phyloP scores from a whole-genome alignment of 768 basidiomycete genomes.

The Tephrocybe rancida region DNA sequence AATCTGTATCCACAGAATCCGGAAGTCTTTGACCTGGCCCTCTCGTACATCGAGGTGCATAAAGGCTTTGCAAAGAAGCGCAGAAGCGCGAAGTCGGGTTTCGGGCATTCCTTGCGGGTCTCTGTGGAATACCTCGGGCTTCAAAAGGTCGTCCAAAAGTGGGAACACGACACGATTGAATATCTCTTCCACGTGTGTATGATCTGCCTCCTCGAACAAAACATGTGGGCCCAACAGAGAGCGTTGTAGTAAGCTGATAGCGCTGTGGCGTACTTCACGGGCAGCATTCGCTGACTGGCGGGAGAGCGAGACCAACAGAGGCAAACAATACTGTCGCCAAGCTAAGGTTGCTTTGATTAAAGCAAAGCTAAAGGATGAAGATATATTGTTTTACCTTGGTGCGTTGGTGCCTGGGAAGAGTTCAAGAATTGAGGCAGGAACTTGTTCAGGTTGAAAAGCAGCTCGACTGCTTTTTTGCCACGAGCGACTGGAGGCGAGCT shows the following conservation, averaged over 20 bases:
- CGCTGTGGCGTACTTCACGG: slow-evolving; percentile 81
- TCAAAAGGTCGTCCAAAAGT: slow-evolving; percentile 87
- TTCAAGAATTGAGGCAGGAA: slow-evolving; percentile 63
- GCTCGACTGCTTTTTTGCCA: slow-evolving; percentile 81
- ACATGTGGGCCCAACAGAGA: slow-evolving; percentile 80
- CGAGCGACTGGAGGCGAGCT: slow-evolving; percentile 82
- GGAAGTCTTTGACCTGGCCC: slow-evolving; percentile 60
- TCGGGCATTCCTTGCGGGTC: slow-evolving; percentile 91
- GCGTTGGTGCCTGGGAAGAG: slow-evolving; percentile 37
- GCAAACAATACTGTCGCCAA: slow-evolving; percentile 80
- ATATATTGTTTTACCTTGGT: slow-evolving; percentile 42
- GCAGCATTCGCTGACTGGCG: slow-evolving; percentile 83
- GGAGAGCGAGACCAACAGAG: slow-evolving; percentile 70
- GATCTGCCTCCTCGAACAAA: slow-evolving; percentile 57
- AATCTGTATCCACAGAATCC: slow-evolving; percentile 85
- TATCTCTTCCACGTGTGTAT: slow-evolving; percentile 72
- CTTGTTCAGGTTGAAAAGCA: slow-evolving; percentile 73
- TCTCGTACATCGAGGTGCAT: slow-evolving; percentile 89
- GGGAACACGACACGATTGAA: slow-evolving; percentile 93
- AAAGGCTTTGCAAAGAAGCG: slow-evolving; percentile 93
- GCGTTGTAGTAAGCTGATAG: slow-evolving; percentile 82
- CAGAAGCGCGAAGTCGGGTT: slow-evolving; percentile 84
- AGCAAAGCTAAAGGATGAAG: not conserved
- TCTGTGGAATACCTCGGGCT: slow-evolving; percentile 73
- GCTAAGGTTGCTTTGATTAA: slow-evolving; percentile 37